phyloP scores from a whole-genome alignment of 31 red algal genomes.

The Asparagopsis taxiformis region DNA sequence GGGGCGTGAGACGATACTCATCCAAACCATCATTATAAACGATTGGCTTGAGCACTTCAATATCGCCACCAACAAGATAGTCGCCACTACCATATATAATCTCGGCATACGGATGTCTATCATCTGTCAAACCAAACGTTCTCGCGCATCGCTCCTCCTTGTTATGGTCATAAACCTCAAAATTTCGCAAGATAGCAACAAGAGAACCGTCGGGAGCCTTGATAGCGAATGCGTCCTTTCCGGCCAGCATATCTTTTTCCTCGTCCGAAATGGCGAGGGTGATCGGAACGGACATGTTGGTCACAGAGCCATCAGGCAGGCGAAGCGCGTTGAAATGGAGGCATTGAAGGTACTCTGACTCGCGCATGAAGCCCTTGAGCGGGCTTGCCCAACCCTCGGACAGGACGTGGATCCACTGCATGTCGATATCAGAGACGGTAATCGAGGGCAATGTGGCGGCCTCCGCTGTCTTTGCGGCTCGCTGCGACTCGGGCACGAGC shows the following conservation, averaged over 20 bases:
- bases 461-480: conserved; percentile 49
- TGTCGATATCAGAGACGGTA: conserved; percentile 82
- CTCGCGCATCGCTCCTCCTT: conserved; percentile 98
- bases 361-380: conserved; percentile 91
- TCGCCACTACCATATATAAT: conserved; percentile 85
- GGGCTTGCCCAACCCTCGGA: conserved; percentile 97
- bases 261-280: conserved; percentile 80
- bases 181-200: conserved; percentile 85
- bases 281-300: conserved; percentile 94
- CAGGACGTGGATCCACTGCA: conserved; percentile 97
- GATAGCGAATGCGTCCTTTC: conserved; percentile 43
- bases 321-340: conserved; percentile 91
- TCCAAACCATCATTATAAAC: conserved; percentile 92
- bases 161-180: conserved; percentile 88
- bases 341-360: conserved; percentile 92
- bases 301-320: conserved; percentile 67
- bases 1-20: conserved; percentile 87
- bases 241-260: conserved; percentile 58
- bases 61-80: conserved; percentile 89
- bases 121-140: conserved; percentile 91
- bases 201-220: conserved; percentile 52
- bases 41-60: conserved; percentile 87
- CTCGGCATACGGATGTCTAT: conserved; percentile 86
- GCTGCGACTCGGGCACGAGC: conserved; percentile 55
- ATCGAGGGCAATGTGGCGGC: conserved; percentile 68